Base-by-base conservation (phyloP, 2,329 filamentous ascomycete genomes). In the Corinectria fuckeliana region DNA sequence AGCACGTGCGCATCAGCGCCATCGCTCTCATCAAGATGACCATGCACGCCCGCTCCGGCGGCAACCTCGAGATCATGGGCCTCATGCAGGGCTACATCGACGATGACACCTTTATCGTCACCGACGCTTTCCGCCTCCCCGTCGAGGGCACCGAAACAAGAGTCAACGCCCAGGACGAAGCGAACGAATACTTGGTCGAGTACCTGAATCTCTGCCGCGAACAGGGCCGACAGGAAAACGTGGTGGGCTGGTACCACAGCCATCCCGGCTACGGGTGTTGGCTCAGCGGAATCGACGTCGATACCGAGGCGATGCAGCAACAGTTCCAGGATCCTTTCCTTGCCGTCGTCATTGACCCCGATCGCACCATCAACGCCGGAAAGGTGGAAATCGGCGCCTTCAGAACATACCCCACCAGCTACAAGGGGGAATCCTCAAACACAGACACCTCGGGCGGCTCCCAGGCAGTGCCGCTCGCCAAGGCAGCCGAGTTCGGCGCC, bases 331-430 rank as follows among this genome's bases (percentile, higher is more conserved):
- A 97, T 70, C 95, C 95, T 2, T 98, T 97, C 77, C 86, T 97
- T 50, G 95, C 95, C 32, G 91, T 99, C 50, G 95, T 99, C 66
- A 92, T 99, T 64, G 95, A 99, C 75, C 95, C 95, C 0, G 92
- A 99, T 74, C 90, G 94, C 65, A 99, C 95, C 14, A 93, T 98
- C 69, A 94, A 89, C 57, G 91, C 93, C 0, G 93, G 94, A 58
- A 97, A 96, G 75, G 93, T 99, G 59, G 95, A 99, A 73, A 98
- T 99, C 65, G 95, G 95, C 52, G 95, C 94, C 3, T 99, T 99
- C 80, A 85, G 95, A 69, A 98, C 95, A 2, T 97, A 90, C 70
- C 92, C 94, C 0, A 85, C 90, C 41, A 83, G 85, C 61, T 89
- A 95, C 77, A 88, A 88, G 61, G 81, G 87, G 1, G 62, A 71